phyloP scores from a whole-genome alignment of 1,139 yeast species.

The Pneumocystis oryctolagi region DNA sequence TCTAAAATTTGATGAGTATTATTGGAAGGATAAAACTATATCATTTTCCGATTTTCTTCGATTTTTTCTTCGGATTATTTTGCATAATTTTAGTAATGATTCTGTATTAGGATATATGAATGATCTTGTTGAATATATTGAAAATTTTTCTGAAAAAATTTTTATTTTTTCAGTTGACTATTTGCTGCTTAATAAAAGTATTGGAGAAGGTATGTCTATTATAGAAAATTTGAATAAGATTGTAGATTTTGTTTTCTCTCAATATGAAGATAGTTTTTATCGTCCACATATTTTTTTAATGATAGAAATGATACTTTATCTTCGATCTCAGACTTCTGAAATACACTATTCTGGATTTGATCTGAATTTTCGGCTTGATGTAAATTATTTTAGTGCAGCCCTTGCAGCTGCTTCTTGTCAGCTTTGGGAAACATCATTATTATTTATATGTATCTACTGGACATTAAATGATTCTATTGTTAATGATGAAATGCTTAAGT shows the following conservation, averaged over 20 bases:
- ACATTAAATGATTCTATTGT: slow-evolving; percentile 2
- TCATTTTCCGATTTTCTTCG: not conserved
- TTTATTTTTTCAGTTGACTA: not conserved
- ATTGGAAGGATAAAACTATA: not conserved
- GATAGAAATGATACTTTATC: not conserved
- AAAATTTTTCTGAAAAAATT: not conserved
- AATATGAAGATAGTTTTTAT: not conserved
- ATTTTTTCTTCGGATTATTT: not conserved
- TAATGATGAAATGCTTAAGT: slow-evolving; percentile 3
- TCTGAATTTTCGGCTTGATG: slow-evolving; percentile 3
- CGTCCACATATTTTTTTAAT: not conserved
- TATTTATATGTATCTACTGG: slow-evolving; percentile 16
- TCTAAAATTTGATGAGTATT: not conserved
- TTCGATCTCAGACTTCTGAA: not conserved
- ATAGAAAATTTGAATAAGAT: not conserved
- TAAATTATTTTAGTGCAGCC: slow-evolving; percentile 10
- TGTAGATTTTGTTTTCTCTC: not conserved
- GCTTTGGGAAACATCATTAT: slow-evolving; percentile 12
- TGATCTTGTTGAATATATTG: not conserved
- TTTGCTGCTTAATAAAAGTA: not conserved
- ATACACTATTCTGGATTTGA: slow-evolving; percentile 2
- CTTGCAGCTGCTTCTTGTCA: slow-evolving; percentile 12
- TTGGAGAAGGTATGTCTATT: not conserved
- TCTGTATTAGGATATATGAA: not conserved
- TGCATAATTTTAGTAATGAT: not conserved